Base-by-base conservation (phyloP, 2,329 filamentous ascomycete species). In the Zymoseptoria pseudotritici region DNA sequence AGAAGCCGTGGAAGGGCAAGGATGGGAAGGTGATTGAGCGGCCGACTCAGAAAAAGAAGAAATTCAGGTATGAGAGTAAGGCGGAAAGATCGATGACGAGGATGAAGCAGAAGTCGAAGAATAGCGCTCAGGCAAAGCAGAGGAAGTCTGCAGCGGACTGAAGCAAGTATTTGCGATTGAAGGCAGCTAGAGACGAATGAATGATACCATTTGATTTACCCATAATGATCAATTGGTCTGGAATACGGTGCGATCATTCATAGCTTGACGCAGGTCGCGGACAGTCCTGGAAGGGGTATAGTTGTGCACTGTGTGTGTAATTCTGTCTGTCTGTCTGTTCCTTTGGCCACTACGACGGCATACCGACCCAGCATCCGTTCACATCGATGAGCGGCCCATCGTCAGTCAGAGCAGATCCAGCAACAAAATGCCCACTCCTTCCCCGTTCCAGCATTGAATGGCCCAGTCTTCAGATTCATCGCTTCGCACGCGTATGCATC, bases 21-120 rank as follows among this genome's bases (percentile, higher is more conserved):
- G 68, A 68, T 61, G 77, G 77, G 56, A 76, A 77, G 61, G 36
- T 46, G 13, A 46, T 46, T 46, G 36, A 46, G 36, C 36, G 36
- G 13, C 36, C 36, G 36, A 84, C 80, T 69, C 79, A 79, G 21
- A 92, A 91, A 76, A 90, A 88, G 78, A 92, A 89, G 78, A 96
- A 92, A 80, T 97, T 97, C 72, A 85, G 90, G 64, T 99, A 99
- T 74, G 91, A 97, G 77, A 89, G 83, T 63, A 96, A 96, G 77
- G 77, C 86, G 31, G 93, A 97, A 68, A 83, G 94, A 70, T 89
- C 83, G 71, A 70, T 79, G 31, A 80, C 81, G 51, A 76, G 80
- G 65, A 73, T 78, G 58, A 87, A 90, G 74, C 77, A 92, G 68
- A 84, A 85, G 54, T 78, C 83, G 66, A 85, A 83, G 70, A 95